Conservation (phyloP, 2,329 filamentous ascomycete species). For the Capronia epimyces region DNA sequence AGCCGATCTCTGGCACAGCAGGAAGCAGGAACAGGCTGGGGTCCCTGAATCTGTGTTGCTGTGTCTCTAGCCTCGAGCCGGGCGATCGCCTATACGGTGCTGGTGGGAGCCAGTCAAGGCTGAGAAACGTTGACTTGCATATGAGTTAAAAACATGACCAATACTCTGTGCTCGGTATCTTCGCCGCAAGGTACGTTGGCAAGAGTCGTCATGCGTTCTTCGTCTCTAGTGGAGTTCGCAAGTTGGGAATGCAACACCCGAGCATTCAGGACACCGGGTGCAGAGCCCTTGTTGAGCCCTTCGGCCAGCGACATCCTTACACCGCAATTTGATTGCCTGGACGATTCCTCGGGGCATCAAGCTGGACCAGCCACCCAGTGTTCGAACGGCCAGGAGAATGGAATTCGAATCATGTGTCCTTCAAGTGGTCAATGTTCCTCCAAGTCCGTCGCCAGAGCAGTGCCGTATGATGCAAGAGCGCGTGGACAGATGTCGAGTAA, state of each 20-base stretch:
- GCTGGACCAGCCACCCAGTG: not conserved
- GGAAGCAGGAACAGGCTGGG: not conserved
- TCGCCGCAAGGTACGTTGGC: too few species aligned
- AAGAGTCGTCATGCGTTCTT: not conserved
- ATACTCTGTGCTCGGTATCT: not conserved
- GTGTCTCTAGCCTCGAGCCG: not conserved
- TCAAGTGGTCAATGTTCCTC: not conserved
- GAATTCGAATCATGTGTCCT: not conserved
- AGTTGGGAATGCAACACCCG: not conserved
- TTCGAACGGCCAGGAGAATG: not conserved
- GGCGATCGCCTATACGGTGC: not conserved
- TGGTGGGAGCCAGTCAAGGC: not conserved
- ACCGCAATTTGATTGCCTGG: not conserved
- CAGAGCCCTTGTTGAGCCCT: not conserved
- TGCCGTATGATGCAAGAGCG: not conserved
- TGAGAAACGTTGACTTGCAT: not conserved
- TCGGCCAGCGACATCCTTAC: not conserved
- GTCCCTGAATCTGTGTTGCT: slow-evolving; percentile 1
- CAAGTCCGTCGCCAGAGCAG: not conserved
- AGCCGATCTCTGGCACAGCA: not conserved
- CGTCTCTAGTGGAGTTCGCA: not conserved
- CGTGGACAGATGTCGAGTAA: not conserved
- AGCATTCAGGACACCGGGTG: not conserved
- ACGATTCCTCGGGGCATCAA: not conserved
- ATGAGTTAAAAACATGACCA: not conserved